Base-by-base conservation (phyloP, 1,284 basidiomycete genomes). In the Ceratobasidium theobromae region DNA sequence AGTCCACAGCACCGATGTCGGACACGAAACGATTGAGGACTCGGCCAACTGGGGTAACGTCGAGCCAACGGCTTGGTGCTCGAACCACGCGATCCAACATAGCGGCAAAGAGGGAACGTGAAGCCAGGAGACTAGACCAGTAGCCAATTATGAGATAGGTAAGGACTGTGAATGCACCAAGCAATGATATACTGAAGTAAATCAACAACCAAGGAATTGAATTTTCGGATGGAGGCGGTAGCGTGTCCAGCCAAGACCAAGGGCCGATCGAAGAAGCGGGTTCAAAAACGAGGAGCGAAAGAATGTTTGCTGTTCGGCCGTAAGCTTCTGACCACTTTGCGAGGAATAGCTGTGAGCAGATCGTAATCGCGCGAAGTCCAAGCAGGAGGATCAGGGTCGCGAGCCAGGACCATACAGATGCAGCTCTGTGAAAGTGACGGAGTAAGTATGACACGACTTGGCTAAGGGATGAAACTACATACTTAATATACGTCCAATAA, bases 1-100 rank as follows among this genome's bases (percentile, higher is more conserved):
- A 79, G 71, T 91, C 88, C 45, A 89, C 83, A 5, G 83, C 85
- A 66, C 87, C 87, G 72, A 91, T 86, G 72, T 93, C 91, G n/a
- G 84, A 81, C 0, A 88, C 88, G 76, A 92, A 92, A 25, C 90
- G 83, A 72, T 91, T 91, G 62, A 91, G 79, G 70, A 91, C 89
- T 30, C 88, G 80, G 14, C 88, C 86, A 45, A 86, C 81, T 2
- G 87, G 87, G 11, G 86, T 88, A 53, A 82, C 77, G 71, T 88
- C 86, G 73, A 87, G 88, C 74, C 88, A 88, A 4, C 86, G 82
- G 21, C 82, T 78, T 3, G 86, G 86, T 1, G 85, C 85, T 46
- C 83, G 78, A 6, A 83, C 80, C 23, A 89, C 77, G 35, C 85
- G 76, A 38, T 74, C 75, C 12, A 88, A 76, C 70, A 88, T 80